These are phyloP conservation scores for Talaromyces thailandensis DNA, from an alignment of 495 filamentous ascomycete genomes.

Conservation along the genomic window DNA sequence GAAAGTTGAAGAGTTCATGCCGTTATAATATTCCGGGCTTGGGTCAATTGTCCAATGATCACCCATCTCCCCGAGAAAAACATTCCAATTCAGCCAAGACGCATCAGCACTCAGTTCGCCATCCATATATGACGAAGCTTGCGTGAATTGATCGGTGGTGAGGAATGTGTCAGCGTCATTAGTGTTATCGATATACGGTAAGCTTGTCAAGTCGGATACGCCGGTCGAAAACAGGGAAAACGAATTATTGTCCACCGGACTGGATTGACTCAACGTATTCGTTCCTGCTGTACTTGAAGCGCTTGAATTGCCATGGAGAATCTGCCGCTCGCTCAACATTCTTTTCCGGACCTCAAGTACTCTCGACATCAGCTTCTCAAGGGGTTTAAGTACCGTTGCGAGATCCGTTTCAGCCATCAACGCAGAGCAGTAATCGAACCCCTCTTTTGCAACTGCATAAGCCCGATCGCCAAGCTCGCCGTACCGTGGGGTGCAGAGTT, in stretches of 20 bases:
- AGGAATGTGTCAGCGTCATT: background rate
- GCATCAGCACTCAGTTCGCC: background rate
- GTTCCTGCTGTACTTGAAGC: background rate
- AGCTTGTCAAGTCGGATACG: background rate
- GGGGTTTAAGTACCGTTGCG: slow-evolving; percentile 59
- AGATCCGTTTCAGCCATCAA: slow-evolving; percentile 43
- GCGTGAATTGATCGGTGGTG: background rate
- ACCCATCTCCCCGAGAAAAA: background rate
- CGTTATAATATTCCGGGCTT: background rate
- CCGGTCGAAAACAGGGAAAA: background rate
- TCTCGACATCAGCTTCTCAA: slow-evolving; percentile 52
- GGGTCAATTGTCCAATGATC: background rate
- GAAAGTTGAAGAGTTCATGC: background rate
- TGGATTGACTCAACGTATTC: background rate
- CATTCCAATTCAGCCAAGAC: slow-evolving; percentile 1
- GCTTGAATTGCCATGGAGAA: background rate
- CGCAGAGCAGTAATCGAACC: slow-evolving; percentile 42
- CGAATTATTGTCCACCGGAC: background rate
- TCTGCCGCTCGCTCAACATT: background rate
- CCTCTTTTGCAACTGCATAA: slow-evolving; percentile 59
- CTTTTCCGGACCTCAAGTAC: background rate
- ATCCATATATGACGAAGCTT: background rate
- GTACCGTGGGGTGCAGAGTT: slow-evolving; percentile 59
- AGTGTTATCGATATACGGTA: background rate
- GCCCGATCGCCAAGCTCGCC: slow-evolving; percentile 50